Conservation (phyloP, 148 eudicot species). For the Rhododendron kiyosumense region DNA sequence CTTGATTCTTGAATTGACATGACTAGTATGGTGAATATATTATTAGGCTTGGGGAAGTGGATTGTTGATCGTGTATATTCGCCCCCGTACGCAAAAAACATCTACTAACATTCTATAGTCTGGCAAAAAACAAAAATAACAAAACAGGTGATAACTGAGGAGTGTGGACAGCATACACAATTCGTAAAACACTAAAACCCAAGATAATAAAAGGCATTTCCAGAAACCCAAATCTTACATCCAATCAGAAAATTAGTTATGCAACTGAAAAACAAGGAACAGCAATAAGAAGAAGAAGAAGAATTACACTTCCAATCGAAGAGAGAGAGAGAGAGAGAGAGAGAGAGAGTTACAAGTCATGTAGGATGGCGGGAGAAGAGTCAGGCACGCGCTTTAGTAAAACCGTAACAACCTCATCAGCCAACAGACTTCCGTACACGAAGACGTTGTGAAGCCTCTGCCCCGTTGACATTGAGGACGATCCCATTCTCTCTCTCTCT, state of each 20-base stretch:
- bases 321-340: constrained; percentile 5
- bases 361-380: constrained; percentile 52
- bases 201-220: neutral
- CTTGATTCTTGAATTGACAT: no score
- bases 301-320: neutral
- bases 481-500: constrained; percentile 26
- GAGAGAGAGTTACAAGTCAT: constrained; percentile 33
- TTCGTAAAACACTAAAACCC: neutral
- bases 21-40: no score
- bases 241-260: neutral
- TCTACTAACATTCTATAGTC: no score
- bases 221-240: neutral
- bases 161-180: neutral
- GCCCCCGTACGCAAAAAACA: no score
- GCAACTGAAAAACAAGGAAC: neutral
- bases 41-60: no score
- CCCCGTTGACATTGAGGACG: neutral
- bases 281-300: neutral
- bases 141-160: neutral
- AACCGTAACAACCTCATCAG: constrained; percentile 66
- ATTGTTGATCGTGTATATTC: no score
- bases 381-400: constrained; percentile 57
- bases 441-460: constrained; percentile 44
- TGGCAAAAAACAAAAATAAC: no score
- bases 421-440: constrained; percentile 82